Conservation (phyloP, 192 early-diverging fungal species). For the Podila minutissima region DNA sequence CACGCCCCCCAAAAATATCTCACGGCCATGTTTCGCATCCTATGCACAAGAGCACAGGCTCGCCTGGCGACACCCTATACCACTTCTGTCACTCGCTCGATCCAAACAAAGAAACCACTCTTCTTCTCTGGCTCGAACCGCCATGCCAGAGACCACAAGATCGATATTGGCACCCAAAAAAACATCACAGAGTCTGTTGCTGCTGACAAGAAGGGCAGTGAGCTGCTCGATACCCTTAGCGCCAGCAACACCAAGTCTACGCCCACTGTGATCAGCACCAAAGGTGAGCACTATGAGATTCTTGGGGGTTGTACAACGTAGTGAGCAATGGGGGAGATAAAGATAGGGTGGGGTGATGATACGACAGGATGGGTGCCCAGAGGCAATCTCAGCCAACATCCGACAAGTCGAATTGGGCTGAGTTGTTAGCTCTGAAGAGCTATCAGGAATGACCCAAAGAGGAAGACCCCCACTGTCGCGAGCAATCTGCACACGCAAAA, state of each 20-base stretch:
- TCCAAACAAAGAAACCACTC: conserved; percentile 21
- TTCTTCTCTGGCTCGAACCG: conserved; percentile 12
- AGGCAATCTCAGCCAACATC: too few relatives aligned
- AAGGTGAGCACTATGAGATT: background rate
- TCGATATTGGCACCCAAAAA: background rate
- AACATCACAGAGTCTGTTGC: background rate
- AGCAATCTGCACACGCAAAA: background rate
- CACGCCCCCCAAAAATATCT: background rate
- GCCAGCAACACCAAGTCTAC: conserved; percentile 1
- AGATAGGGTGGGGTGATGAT: too few relatives aligned
- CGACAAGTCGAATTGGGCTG: too few relatives aligned
- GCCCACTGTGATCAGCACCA: conserved; percentile 15
- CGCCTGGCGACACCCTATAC: background rate
- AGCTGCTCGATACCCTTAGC: conserved; percentile 13
- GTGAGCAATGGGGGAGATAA: too few relatives aligned
- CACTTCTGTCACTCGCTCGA: background rate
- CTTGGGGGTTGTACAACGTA: too few relatives aligned
- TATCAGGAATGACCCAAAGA: background rate
- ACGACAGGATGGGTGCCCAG: too few relatives aligned
- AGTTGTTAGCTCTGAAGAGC: background rate
- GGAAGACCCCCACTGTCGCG: background rate
- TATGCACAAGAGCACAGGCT: background rate
- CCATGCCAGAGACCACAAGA: background rate
- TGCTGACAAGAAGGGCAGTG: conserved; percentile 9
- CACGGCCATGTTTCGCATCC: background rate